Conservation (phyloP, 352 stramenopile genomes). For the Pythium apleroticum region DNA sequence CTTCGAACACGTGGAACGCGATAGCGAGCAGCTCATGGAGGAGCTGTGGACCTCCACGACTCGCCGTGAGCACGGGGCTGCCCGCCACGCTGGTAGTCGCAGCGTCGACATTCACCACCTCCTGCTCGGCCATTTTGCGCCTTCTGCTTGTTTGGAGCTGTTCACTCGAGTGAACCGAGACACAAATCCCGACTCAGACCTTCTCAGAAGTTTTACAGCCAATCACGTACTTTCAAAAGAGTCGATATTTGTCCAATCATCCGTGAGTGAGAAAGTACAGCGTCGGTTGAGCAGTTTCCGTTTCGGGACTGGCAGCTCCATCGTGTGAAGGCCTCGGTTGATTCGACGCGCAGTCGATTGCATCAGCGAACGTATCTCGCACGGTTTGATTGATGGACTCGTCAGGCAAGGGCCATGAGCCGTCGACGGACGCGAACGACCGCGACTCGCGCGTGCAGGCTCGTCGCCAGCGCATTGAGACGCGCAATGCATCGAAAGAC, state of each 20-base stretch:
- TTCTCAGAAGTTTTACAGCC: neutral
- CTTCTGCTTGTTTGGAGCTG: neutral
- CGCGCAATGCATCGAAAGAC: conserved; percentile 75
- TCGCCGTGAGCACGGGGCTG: conserved; percentile 22
- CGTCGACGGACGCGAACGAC: conserved; percentile 41
- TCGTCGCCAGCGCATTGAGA: conserved; percentile 71
- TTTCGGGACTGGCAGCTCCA: neutral
- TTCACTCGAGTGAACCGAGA: neutral
- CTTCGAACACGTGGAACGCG: conserved; percentile 75
- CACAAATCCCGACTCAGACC: neutral
- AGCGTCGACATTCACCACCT: neutral
- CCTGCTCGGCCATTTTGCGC: conserved; percentile 34
- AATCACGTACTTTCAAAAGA: neutral
- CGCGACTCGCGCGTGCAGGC: conserved; percentile 62
- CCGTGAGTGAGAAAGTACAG: neutral
- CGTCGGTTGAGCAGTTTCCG: neutral
- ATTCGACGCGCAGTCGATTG: neutral
- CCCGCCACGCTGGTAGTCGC: neutral
- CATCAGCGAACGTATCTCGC: neutral
- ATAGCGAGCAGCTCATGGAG: conserved; percentile 72
- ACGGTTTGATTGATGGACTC: conserved; percentile 26
- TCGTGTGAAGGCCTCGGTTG: neutral
- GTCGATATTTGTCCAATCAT: neutral
- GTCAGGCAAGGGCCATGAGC: conserved; percentile 36
- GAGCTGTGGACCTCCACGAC: conserved; percentile 48